Percentiles rank a stretch among this genome's conserved stretches.
phyloP scores from a whole-genome alignment of 371 early-diverging fungal genomes.

The Mucor piriformis region DNA sequence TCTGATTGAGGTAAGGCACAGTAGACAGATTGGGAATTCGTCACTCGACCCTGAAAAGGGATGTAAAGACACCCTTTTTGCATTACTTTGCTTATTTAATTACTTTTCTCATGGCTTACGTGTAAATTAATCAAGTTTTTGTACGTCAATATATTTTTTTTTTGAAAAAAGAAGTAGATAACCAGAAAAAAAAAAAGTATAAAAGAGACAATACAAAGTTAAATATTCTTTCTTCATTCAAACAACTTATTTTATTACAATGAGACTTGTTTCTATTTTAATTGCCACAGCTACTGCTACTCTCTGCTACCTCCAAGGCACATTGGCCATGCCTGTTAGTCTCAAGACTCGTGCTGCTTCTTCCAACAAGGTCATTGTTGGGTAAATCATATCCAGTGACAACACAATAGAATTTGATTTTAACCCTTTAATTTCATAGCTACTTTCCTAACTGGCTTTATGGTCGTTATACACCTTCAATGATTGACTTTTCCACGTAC shows the following conservation, averaged over 20 bases:
- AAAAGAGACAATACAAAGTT: not conserved
- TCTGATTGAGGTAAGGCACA: not conserved
- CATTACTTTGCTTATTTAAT: not conserved
- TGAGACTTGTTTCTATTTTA: conserved; percentile 22
- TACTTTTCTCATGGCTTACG: not conserved
- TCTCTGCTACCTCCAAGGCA: conserved; percentile 12
- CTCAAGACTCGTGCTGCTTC: conserved; percentile 15
- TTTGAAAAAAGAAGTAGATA: not conserved
- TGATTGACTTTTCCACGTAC: conserved; percentile 53
- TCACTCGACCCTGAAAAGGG: conserved; percentile 1
- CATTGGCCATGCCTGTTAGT: conserved; percentile 15
- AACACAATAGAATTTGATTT: not conserved
- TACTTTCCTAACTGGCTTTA: conserved; percentile 47
- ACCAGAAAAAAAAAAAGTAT: not conserved
- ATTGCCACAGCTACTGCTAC: conserved; percentile 7
- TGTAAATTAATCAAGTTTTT: not conserved
- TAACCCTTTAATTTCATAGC: conserved; percentile 2
- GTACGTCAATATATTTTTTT: not conserved
- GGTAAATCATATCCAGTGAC: conserved; percentile 9
- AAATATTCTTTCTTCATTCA: not conserved
- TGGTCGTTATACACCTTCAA: conserved; percentile 29
- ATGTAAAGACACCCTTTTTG: not conserved
- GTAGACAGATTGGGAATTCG: not conserved
- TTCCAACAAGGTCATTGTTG: conserved; percentile 25
- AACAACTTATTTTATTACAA: not conserved